These are phyloP conservation scores for Tritrichomonas foetus DNA, from an alignment of 208 protist genomes.

Conservation along the genomic window DNA sequence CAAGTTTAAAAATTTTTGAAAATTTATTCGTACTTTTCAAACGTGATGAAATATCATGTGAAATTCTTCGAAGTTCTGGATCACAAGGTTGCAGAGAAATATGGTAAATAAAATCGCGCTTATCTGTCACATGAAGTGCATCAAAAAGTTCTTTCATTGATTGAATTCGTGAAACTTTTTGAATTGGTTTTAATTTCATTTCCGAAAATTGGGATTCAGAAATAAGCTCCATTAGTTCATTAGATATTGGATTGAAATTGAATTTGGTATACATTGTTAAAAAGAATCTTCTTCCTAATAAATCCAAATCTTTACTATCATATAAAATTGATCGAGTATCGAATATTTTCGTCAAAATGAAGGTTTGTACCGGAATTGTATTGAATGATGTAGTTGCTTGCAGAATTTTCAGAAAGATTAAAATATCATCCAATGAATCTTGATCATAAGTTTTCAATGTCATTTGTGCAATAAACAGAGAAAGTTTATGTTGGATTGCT, in stretches of 20 bases:
- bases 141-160: no score
- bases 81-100: no score
- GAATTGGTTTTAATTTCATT: not conserved
- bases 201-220: not conserved
- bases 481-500: not conserved
- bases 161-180: no score
- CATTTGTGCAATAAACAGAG: not conserved
- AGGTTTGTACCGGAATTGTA: not conserved
- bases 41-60: no score
- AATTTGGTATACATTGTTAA: not conserved
- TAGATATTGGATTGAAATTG: not conserved
- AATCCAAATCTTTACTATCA: not conserved
- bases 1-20: no score
- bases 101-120: no score
- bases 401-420: not conserved
- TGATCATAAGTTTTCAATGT: not conserved
- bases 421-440: not conserved
- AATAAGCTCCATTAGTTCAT: not conserved
- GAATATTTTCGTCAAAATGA: not conserved
- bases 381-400: not conserved
- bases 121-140: no score
- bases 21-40: no score
- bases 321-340: not conserved
- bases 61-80: no score
- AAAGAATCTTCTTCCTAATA: not conserved